Conservation (phyloP, 306 rosid genomes). For the Lathyrus aphaca region DNA sequence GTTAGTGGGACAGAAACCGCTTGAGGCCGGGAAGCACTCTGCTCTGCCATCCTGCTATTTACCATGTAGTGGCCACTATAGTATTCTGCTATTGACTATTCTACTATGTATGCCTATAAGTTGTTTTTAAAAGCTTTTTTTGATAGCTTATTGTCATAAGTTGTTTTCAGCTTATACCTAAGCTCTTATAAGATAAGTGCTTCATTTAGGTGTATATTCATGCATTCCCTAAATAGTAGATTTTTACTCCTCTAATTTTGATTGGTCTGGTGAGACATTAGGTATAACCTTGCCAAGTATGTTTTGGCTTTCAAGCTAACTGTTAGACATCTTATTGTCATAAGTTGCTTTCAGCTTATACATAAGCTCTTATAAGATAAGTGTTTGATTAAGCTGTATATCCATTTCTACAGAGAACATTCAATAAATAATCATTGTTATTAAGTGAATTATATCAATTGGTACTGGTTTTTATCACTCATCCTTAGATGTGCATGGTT, state of each 20-base stretch:
- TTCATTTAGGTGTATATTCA: background rate
- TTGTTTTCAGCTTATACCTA: background rate
- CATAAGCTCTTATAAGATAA: background rate
- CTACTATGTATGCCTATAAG: background rate
- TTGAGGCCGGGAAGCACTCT: too few relatives aligned
- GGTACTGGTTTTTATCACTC: too few relatives aligned
- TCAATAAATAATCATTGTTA: too few relatives aligned
- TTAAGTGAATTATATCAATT: too few relatives aligned
- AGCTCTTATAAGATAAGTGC: background rate
- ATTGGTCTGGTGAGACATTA: constrained; percentile 22
- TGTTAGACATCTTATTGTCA: background rate
- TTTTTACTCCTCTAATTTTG: constrained; percentile 1
- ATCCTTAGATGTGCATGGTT: constrained; percentile 13
- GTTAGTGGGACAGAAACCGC: too few relatives aligned
- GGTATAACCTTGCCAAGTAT: background rate
- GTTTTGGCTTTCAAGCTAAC: background rate
- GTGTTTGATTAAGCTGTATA: background rate
- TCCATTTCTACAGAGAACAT: background rate
- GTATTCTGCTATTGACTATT: too few relatives aligned
- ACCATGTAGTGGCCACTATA: too few relatives aligned
- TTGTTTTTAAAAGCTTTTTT: background rate
- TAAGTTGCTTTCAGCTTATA: background rate
- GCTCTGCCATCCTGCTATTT: too few relatives aligned
- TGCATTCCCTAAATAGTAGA: background rate
- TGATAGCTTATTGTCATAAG: background rate